These are phyloP conservation scores for Fraxinus albicans DNA, from an alignment of 305 asterid genomes.

Conservation along the genomic window DNA sequence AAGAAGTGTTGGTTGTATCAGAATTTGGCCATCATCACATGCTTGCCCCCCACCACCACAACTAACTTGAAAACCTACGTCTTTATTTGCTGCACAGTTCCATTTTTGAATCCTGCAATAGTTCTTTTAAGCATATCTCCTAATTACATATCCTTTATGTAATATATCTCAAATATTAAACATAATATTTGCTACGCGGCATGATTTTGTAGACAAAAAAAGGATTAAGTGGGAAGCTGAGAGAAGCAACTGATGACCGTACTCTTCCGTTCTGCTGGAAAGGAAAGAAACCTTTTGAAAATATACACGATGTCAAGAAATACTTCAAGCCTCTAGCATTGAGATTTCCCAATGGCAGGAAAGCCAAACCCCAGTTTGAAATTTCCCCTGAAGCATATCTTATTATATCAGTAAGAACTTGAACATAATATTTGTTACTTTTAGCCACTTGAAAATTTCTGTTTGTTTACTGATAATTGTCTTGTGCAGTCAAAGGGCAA, in stretches of 20 bases:
- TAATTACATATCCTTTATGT: background rate
- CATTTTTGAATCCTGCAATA: background rate
- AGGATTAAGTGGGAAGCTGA: slow-evolving; percentile 63
- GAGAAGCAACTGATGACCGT: slow-evolving; percentile 61
- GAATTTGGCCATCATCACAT: background rate
- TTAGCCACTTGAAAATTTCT: background rate
- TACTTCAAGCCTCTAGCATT: slow-evolving; percentile 80
- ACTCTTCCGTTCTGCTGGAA: slow-evolving; percentile 90
- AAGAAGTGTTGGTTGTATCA: background rate
- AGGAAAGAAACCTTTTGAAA: slow-evolving; percentile 77
- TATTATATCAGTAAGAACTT: slow-evolving; percentile 69
- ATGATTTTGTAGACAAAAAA: slow-evolving; percentile 48
- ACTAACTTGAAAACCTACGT: background rate
- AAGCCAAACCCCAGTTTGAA: slow-evolving; percentile 63
- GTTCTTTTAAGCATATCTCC: background rate
- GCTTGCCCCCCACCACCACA: background rate
- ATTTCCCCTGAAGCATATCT: slow-evolving; percentile 81
- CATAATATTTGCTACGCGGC: background rate
- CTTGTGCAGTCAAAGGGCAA: slow-evolving; percentile 67
- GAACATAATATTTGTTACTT: background rate
- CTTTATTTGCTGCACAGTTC: background rate
- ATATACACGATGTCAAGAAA: slow-evolving; percentile 55
- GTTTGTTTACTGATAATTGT: background rate
- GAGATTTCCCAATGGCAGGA: slow-evolving; percentile 72
- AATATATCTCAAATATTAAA: background rate